Base-by-base conservation (phyloP, 805 yeast species). In the Wickerhamiella musiphila region DNA sequence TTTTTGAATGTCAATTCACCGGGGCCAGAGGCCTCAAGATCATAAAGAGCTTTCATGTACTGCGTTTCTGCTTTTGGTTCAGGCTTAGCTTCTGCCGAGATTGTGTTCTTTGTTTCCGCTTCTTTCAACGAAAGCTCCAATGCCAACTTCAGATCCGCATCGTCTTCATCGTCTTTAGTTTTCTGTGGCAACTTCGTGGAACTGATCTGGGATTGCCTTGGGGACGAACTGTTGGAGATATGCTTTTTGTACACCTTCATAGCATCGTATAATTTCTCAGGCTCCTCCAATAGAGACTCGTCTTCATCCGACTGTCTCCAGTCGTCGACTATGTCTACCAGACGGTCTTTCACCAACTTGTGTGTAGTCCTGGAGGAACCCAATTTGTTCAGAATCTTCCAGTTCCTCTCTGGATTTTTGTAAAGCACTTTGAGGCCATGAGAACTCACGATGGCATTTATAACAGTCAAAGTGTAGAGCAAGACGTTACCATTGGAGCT, bases 1-100 rank as follows among this genome's bases (percentile, higher is more conserved):
- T 73, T 73, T 31, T 72, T 62, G 56, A 90, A 86, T 2, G 93
- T 73, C 27, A 86, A 63, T 42, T 90, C 95, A 39, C 84, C 94
- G 2, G 75, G 75, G 46, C 83, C 95, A 27, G 68, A 62, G 2
- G 92, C 70, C 4, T 66, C 59, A 23, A 84, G 61, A 49, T 83
- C 94, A 47, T 81, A 90, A 31, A 90, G 57, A 0, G 96, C 95
- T 30, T 76, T 65, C 1, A 86, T 96, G 40, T 73, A 67, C 10
- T 13, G 10, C 5, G n/a, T 15, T 8, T 10, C 35, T 15, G 35
- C 10, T 20, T 27, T 40, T 10, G 14, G 25, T n/a, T n/a, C n/a
- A n/a, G n/a, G 22, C 23, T 15, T 21, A 6, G 26, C 25, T 3
- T 7, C 15, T 1, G 33, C 13, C 10, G 36, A 14, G 12, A 11